Evolutionary conservation across 148 eudicot species (phyloP).

Genomic region (Spergularia bocconei): DNA sequence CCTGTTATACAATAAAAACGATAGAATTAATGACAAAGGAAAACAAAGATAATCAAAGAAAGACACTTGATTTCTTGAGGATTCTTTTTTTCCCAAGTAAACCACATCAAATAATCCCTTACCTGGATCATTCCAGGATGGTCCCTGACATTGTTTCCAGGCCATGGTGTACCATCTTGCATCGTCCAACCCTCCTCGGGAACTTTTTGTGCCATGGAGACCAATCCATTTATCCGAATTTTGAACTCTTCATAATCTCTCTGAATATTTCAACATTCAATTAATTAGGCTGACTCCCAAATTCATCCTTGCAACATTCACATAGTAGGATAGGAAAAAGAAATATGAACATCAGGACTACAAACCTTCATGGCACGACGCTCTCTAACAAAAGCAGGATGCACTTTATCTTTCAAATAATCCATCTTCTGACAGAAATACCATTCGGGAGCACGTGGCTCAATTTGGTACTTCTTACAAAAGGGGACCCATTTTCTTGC

Average conservation of each 20-base stretch:
- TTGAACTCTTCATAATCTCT: constrained; percentile 97
- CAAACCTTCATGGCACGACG: constrained; percentile 99
- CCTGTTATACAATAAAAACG: constrained; percentile 39
- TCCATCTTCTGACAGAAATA: constrained; percentile 87
- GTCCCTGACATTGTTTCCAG: constrained; percentile 92
- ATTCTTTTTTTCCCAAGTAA: background rate
- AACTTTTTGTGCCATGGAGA: constrained; percentile 86
- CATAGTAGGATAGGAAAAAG: background rate
- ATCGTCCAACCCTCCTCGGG: constrained; percentile 99
- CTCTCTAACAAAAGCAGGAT: constrained; percentile 93
- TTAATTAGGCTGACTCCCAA: background rate
- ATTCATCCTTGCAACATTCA: background rate
- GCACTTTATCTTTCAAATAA: constrained; percentile 83
- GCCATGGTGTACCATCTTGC: constrained; percentile 99
- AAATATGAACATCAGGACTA: background rate
- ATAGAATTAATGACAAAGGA: background rate
- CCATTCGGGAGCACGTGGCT: constrained; percentile 99
- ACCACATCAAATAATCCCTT: background rate
- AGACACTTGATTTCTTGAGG: background rate
- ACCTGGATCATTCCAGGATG: constrained; percentile 99
- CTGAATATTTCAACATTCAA: constrained; percentile 37
- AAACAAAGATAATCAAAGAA: background rate
- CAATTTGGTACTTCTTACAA: constrained; percentile 79
- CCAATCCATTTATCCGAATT: constrained; percentile 81
- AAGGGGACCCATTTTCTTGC: constrained; percentile 98